Evolutionary conservation across 164 flowering plant genomes (phyloP).

Genomic region (Magnolia kwangsiensis): DNA sequence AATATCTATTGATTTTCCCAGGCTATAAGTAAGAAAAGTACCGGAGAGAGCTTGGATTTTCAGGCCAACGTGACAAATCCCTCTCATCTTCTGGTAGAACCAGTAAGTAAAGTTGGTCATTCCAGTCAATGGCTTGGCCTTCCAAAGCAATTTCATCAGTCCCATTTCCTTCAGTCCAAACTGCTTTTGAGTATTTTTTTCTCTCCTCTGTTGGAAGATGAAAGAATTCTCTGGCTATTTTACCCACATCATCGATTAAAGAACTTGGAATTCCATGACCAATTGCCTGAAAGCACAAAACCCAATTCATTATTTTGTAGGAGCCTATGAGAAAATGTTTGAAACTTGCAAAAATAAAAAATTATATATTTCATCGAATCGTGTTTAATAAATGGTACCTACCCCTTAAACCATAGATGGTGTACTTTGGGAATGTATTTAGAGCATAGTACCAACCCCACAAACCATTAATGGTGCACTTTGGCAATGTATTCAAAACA

Average conservation of each 20-base stretch:
- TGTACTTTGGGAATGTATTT: too few species aligned
- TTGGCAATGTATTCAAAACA: too few species aligned
- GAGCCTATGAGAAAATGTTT: too few species aligned
- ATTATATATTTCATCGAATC: too few species aligned
- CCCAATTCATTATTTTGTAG: not conserved
- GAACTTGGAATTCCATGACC: constrained; percentile 28
- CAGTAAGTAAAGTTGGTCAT: constrained; percentile 10
- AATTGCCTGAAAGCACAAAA: constrained; percentile 21
- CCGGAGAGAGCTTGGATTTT: constrained; percentile 18
- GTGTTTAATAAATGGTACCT: too few species aligned
- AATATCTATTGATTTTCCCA: too few species aligned
- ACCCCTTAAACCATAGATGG: too few species aligned
- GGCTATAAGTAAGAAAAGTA: not conserved
- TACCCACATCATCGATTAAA: constrained; percentile 25
- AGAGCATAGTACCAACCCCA: too few species aligned
- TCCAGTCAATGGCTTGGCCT: constrained; percentile 15
- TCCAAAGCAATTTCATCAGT: constrained; percentile 3
- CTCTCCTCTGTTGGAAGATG: constrained; percentile 28
- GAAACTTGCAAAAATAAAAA: too few species aligned
- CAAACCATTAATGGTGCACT: too few species aligned
- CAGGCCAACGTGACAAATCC: constrained; percentile 14
- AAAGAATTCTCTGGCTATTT: constrained; percentile 26
- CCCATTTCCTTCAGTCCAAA: constrained; percentile 4
- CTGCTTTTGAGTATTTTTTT: constrained; percentile 25
- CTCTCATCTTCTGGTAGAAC: constrained; percentile 11